These are phyloP conservation scores for Phyllosticta citribraziliensis DNA, from an alignment of 2,329 filamentous ascomycete species.

Conservation along the genomic window DNA sequence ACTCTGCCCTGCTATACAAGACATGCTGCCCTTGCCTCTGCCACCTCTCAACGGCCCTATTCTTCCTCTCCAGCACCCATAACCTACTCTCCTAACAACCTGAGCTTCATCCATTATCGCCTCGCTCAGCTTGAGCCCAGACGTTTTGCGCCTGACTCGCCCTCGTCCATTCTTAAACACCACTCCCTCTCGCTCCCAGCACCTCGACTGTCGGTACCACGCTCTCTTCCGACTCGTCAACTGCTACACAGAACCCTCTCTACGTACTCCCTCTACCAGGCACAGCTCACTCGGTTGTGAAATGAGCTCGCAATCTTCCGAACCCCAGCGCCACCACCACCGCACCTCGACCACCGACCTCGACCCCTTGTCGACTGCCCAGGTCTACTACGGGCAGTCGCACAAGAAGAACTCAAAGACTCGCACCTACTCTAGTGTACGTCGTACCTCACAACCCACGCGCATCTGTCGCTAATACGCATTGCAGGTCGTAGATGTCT, in stretches of 20 bases:
- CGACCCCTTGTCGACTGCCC: slow-evolving; percentile 49
- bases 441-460: slow-evolving; percentile 14
- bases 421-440: slow-evolving; percentile 48
- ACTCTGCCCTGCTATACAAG: slow-evolving; percentile 4
- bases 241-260: neutral
- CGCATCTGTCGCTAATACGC: neutral
- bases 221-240: neutral
- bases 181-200: slow-evolving; percentile 1
- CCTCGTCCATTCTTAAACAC: neutral
- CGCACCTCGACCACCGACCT: slow-evolving; percentile 33
- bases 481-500: neutral
- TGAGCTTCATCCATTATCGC: slow-evolving; percentile 3
- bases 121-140: neutral
- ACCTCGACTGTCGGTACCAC: slow-evolving; percentile 4
- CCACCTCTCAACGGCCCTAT: neutral
- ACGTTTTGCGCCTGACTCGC: slow-evolving; percentile 7
- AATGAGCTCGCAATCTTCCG: slow-evolving; percentile 31
- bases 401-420: slow-evolving; percentile 38
- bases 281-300: neutral
- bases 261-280: neutral
- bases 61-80: neutral
- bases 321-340: slow-evolving; percentile 17
- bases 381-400: slow-evolving; percentile 50
- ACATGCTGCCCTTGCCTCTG: neutral
- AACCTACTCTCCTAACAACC: neutral